Conservation (phyloP, 345 rosid species). For the Corchorus capsularis region DNA sequence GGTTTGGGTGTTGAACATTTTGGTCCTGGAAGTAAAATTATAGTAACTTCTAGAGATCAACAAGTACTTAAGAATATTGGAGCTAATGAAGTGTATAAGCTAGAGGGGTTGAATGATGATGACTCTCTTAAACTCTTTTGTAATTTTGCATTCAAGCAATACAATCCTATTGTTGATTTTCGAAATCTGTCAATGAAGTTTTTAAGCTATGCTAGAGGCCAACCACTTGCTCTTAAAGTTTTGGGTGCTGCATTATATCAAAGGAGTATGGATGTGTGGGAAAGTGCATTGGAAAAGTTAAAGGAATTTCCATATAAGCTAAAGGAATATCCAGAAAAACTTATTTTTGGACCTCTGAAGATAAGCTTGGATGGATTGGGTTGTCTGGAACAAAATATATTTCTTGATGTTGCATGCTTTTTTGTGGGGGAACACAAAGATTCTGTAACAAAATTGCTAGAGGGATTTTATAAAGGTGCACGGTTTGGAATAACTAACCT, state of each 20-base stretch:
- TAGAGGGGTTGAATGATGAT: neutral
- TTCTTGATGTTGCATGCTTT: conserved; percentile 51
- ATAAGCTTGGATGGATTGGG: neutral
- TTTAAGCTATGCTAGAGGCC: neutral
- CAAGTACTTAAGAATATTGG: neutral
- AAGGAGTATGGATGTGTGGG: neutral
- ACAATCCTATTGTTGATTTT: conserved; percentile 3
- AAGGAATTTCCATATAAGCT: too few relatives aligned
- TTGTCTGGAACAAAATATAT: conserved; percentile 15
- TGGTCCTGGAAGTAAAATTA: neutral
- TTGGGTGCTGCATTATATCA: neutral
- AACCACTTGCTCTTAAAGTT: neutral
- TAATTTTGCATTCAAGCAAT: neutral
- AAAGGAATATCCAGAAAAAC: neutral
- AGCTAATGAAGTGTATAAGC: neutral
- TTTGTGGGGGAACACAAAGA: conserved; percentile 28
- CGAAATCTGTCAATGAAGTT: neutral
- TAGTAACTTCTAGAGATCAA: conserved; percentile 5
- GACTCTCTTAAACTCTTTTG: conserved; percentile 8
- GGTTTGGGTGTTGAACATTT: neutral
- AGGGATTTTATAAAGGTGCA: conserved; percentile 4
- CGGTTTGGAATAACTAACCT: neutral
- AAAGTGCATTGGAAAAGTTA: neutral
- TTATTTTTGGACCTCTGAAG: neutral
- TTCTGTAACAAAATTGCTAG: conserved; percentile 21